Conservation (phyloP, 2,329 filamentous ascomycete genomes). For the Colletotrichum shisoi region DNA sequence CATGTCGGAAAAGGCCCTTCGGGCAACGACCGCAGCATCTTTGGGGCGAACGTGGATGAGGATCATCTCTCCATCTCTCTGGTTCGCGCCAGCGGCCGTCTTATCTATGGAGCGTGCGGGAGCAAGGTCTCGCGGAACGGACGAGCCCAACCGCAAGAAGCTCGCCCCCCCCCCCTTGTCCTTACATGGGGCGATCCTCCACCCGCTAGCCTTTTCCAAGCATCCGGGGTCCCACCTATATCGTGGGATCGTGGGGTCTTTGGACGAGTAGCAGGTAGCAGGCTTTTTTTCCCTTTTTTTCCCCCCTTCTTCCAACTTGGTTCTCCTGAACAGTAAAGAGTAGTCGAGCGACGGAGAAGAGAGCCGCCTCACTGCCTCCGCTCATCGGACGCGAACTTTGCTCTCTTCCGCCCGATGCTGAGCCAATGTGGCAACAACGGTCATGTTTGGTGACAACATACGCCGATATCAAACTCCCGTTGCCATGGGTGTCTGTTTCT, state of each 20-base stretch:
- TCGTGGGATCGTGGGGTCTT: conserved; percentile 34
- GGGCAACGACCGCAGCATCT: conserved; percentile 7
- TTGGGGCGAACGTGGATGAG: conserved; percentile 1
- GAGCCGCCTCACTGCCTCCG: neutral
- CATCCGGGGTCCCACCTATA: conserved; percentile 26
- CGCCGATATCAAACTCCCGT: neutral
- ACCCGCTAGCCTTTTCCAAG: conserved; percentile 25
- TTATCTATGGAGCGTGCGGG: conserved; percentile 36
- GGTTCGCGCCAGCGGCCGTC: conserved; percentile 21
- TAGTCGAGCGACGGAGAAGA: neutral
- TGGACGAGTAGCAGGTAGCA: conserved; percentile 24
- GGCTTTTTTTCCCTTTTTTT: neutral
- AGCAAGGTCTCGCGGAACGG: conserved; percentile 24
- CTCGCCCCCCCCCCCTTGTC: conserved; percentile 20
- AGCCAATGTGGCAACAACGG: neutral
- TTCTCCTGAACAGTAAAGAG: neutral
- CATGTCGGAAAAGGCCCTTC: conserved; percentile 11
- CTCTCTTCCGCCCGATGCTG: neutral
- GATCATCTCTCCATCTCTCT: conserved; percentile 28
- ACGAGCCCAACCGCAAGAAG: conserved; percentile 30
- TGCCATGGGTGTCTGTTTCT: neutral
- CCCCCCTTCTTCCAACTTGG: too few relatives aligned
- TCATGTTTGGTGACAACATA: neutral
- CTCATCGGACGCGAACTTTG: neutral
- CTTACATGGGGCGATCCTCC: conserved; percentile 23